These are phyloP conservation scores for Flagelloscypha sp. DNA, from an alignment of 768 basidiomycete species.

Conservation along the genomic window DNA sequence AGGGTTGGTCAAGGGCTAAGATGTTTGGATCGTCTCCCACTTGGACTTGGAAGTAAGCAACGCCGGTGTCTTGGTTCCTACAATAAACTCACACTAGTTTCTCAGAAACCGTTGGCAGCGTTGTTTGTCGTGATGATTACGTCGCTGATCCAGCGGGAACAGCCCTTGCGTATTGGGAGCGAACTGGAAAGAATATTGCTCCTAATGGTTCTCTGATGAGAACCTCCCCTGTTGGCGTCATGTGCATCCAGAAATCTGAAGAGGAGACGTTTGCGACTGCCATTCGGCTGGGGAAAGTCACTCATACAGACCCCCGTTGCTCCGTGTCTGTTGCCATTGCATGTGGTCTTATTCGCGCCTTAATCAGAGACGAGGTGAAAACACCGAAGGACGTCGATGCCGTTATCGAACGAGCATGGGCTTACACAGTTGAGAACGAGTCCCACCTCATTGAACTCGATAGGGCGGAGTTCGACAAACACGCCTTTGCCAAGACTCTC, in stretches of 20 bases:
- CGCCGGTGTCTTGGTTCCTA: neutral
- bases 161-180: slow-evolving; percentile 13
- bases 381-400: slow-evolving; percentile 7
- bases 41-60: slow-evolving; percentile 15
- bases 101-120: slow-evolving; percentile 13
- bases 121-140: slow-evolving; percentile 11
- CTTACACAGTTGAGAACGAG: slow-evolving; percentile 3
- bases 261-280: slow-evolving; percentile 14
- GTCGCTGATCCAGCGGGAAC: slow-evolving; percentile 8
- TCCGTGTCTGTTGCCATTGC: slow-evolving; percentile 15
- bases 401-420: slow-evolving; percentile 14
- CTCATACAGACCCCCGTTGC: slow-evolving; percentile 16
- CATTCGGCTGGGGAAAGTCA: slow-evolving; percentile 14
- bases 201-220: slow-evolving; percentile 18
- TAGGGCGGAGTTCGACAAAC: slow-evolving; percentile 11
- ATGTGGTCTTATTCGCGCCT: slow-evolving; percentile 13
- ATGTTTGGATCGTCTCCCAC: slow-evolving; percentile 14
- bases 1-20: slow-evolving; percentile 15
- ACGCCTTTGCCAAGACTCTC: slow-evolving; percentile 12
- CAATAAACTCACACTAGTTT: neutral
- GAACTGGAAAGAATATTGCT: slow-evolving; percentile 9
- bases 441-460: slow-evolving; percentile 6
- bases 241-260: slow-evolving; percentile 13
- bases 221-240: slow-evolving; percentile 15
- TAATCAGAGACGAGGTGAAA: slow-evolving; percentile 11